Percentiles rank a stretch among this genome's conserved stretches.
These are phyloP conservation scores for Ogataea chonburiensis DNA, from an alignment of 805 yeast genomes.

Conservation along the genomic window DNA sequence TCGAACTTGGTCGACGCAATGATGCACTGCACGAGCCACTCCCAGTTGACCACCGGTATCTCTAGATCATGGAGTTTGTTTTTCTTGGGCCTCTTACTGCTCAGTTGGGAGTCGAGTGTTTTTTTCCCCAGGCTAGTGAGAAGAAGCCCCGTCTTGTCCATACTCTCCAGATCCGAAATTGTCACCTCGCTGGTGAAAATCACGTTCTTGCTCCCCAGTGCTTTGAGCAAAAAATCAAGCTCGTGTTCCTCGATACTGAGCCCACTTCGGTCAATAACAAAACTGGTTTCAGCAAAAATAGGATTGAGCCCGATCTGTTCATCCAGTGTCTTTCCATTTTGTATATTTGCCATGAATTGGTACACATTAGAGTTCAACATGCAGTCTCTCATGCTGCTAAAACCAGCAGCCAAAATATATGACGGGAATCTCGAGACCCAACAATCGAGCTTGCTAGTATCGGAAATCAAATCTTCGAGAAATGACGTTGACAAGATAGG, in stretches of 20 bases:
- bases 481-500: conserved; percentile 68
- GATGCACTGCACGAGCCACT: conserved; percentile 65
- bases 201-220: conserved; percentile 14
- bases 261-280: conserved; percentile 35
- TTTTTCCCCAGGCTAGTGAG: conserved; percentile 14
- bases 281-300: conserved; percentile 34
- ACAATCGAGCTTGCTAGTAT: conserved; percentile 9
- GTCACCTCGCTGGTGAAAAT: conserved; percentile 7
- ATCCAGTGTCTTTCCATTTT: conserved; percentile 31
- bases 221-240: conserved; percentile 11
- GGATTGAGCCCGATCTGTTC: conserved; percentile 45
- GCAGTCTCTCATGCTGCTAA: conserved; percentile 41
- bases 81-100: conserved; percentile 1
- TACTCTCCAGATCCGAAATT: conserved; percentile 1
- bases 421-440: conserved; percentile 44
- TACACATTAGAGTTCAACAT: conserved; percentile 47
- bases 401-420: conserved; percentile 73
- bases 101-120: conserved; percentile 4
- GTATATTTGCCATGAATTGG: conserved; percentile 40
- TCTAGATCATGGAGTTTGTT: conserved; percentile 4
- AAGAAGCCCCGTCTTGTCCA: conserved; percentile 3
- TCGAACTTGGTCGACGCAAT: conserved; percentile 32
- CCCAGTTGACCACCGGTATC: conserved; percentile 51
- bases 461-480: conserved; percentile 47
- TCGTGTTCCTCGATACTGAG: conserved; percentile 10